phyloP scores from a whole-genome alignment of 306 rosid species.

The Echinosophora koreensis region DNA sequence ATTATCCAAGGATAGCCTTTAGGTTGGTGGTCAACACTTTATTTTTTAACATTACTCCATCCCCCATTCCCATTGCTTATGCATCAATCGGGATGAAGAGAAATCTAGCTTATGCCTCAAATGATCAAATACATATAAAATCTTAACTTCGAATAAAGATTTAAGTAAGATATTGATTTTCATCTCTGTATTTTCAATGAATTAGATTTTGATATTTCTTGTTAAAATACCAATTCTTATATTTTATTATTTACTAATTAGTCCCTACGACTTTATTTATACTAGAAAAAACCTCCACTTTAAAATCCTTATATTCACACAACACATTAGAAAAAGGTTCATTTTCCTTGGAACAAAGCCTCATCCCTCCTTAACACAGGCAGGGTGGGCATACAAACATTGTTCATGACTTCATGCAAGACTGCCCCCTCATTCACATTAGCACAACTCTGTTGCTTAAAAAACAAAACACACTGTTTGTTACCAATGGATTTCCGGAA shows the following conservation, averaged over 20 bases:
- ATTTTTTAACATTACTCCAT: background rate
- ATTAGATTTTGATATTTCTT: background rate
- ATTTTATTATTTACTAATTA: background rate
- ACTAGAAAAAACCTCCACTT: conserved; percentile 12
- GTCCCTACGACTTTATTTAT: background rate
- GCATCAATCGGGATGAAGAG: background rate
- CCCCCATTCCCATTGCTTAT: background rate
- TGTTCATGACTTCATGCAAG: background rate
- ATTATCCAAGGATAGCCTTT: too few species aligned
- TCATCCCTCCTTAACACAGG: conserved; percentile 4
- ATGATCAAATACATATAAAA: background rate
- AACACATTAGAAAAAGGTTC: conserved; percentile 9
- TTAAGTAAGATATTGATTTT: too few species aligned
- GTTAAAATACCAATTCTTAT: too few species aligned
- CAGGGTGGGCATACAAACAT: conserved; percentile 20
- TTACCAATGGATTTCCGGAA: conserved; percentile 14
- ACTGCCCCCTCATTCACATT: background rate
- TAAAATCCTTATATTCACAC: conserved; percentile 16
- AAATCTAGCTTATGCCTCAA: background rate
- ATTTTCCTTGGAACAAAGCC: background rate
- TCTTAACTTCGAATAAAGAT: background rate
- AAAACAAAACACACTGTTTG: conserved; percentile 35
- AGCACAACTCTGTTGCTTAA: conserved; percentile 21
- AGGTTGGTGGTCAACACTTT: too few species aligned
- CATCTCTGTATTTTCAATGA: background rate